Conservation (phyloP, 306 rosid genomes). For the Arachis hypogaea region DNA sequence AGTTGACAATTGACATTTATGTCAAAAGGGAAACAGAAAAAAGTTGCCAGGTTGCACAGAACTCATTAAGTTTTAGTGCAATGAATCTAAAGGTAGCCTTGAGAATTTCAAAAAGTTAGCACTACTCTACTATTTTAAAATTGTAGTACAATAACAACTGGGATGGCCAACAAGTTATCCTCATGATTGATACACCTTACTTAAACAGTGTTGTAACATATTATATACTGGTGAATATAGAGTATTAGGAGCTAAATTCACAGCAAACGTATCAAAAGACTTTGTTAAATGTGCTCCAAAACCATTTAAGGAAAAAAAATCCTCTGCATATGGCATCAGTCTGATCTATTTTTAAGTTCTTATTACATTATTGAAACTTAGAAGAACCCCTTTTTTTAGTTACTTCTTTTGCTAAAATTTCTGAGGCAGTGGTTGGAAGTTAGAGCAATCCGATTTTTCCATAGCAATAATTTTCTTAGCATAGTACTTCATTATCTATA, state of each 20-base stretch:
- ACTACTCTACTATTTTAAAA: too few species aligned
- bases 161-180: background rate
- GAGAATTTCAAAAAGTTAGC: background rate
- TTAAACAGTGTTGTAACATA: too few species aligned
- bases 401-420: background rate
- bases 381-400: background rate
- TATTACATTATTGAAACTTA: background rate
- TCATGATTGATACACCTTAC: too few species aligned
- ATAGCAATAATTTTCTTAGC: background rate
- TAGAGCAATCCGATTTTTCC: background rate
- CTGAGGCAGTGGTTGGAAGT: background rate
- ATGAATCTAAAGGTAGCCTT: slow-evolving; percentile 9
- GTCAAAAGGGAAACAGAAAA: background rate
- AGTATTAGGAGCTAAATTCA: background rate
- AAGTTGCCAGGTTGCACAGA: background rate
- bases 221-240: too few species aligned
- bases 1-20: slow-evolving; percentile 3
- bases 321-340: too few species aligned
- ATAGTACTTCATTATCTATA: background rate
- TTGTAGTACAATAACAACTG: background rate
- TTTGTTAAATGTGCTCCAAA: too few species aligned
- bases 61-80: background rate
- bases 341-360: background rate
- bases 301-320: too few species aligned
- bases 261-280: background rate